These are phyloP conservation scores for Fusarium azukiicola DNA, from an alignment of 2,329 filamentous ascomycete species.

Conservation along the genomic window DNA sequence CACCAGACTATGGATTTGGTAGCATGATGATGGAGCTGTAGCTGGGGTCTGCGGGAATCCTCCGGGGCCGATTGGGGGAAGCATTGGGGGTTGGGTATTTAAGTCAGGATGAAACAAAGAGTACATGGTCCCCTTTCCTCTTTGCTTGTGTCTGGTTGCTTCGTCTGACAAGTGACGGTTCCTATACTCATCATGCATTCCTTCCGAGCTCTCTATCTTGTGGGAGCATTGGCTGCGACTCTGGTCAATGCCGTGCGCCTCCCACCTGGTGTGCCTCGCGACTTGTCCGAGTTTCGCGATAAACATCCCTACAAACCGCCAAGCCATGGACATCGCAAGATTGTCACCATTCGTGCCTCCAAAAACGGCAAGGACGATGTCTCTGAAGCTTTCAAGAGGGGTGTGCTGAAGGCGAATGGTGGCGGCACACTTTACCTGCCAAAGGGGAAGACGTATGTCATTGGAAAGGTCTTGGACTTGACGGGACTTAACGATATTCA, in stretches of 20 bases:
- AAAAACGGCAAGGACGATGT: constrained; percentile 77
- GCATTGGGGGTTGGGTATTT: not conserved
- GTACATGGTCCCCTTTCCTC: not conserved
- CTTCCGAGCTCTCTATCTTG: not conserved
- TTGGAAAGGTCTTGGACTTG: constrained; percentile 79
- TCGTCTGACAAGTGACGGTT: not conserved
- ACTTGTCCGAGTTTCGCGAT: constrained; percentile 40
- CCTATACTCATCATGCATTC: not conserved
- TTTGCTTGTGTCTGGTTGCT: not conserved
- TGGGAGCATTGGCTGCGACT: constrained; percentile 3
- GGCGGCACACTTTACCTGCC: constrained; percentile 78
- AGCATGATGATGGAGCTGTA: not conserved
- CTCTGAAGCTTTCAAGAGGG: constrained; percentile 75
- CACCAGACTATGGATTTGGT: not conserved
- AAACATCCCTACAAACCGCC: constrained; percentile 39
- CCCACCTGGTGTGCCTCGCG: constrained; percentile 28
- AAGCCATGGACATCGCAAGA: constrained; percentile 33
- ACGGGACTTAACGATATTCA: constrained; percentile 79
- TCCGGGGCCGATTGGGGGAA: not conserved
- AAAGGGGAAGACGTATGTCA: constrained; percentile 75
- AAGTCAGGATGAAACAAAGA: not conserved
- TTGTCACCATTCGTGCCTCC: constrained; percentile 59
- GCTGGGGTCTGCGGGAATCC: not conserved
- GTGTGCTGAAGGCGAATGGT: constrained; percentile 76
- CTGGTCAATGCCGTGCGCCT: constrained; percentile 25